Percentiles rank a stretch among this genome's conserved stretches.
These are phyloP conservation scores for Novakomyces olei DNA, from an alignment of 805 yeast species.

Conservation along the genomic window DNA sequence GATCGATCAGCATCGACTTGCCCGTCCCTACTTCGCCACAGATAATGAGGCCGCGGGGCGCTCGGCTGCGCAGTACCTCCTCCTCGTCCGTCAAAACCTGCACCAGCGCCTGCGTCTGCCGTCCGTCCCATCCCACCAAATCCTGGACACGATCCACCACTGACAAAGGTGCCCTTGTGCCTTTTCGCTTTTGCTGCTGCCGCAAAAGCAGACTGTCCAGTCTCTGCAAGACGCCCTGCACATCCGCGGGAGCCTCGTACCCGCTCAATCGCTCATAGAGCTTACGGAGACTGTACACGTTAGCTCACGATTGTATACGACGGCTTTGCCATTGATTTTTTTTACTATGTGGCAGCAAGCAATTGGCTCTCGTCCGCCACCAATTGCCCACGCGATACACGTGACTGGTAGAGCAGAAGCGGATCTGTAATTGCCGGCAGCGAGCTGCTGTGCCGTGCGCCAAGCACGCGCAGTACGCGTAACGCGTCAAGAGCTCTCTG, in stretches of 20 bases:
- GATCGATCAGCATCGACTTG: conserved; percentile 50
- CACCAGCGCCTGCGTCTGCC: conserved; percentile 28
- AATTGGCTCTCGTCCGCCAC: conserved; percentile 35
- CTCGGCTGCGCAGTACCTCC: conserved; percentile 27
- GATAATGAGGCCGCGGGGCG: conserved; percentile 48
- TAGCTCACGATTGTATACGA: no score
- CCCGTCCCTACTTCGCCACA: conserved; percentile 32
- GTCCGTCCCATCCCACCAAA: conserved; percentile 5
- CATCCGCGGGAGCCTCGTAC: conserved; percentile 33
- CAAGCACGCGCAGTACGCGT: no score
- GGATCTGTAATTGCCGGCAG: conserved; percentile 48
- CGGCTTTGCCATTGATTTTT: no score
- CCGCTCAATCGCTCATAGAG: conserved; percentile 35
- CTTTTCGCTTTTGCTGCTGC: conserved; percentile 15
- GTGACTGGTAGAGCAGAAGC: conserved; percentile 29
- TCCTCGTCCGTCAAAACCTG: conserved; percentile 36
- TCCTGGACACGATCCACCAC: neutral
- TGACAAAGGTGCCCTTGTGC: conserved; percentile 5
- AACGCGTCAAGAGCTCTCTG: no score
- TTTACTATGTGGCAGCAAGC: conserved; percentile 40
- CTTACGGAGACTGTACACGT: conserved; percentile 38
- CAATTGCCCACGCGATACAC: conserved; percentile 29
- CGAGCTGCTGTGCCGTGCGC: no score
- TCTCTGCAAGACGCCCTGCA: conserved; percentile 22
- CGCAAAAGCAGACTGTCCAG: conserved; percentile 13